Conservation (phyloP, 169 alveolate genomes). For the Cryptosporidium sp. region DNA sequence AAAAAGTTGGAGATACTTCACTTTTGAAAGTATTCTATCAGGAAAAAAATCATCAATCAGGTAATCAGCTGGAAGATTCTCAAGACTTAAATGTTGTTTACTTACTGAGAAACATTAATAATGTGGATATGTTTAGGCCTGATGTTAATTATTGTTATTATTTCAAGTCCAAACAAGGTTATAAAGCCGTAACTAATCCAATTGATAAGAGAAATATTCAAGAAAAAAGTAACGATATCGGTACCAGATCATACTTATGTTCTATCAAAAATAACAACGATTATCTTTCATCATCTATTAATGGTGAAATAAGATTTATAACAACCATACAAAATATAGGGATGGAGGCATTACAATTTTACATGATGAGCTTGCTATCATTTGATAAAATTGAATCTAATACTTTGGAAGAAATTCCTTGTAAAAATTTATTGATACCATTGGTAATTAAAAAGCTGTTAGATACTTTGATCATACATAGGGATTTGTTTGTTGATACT, state of each 20-base stretch:
- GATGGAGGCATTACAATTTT: constrained; percentile 37
- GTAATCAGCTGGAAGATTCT: neutral
- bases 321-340: constrained; percentile 61
- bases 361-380: neutral
- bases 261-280: constrained; percentile 47
- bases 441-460: neutral
- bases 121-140: neutral
- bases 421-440: neutral
- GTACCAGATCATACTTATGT: constrained; percentile 8
- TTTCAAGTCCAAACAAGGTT: neutral
- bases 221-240: neutral
- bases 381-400: neutral
- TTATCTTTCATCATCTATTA: constrained; percentile 24
- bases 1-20: constrained; percentile 14
- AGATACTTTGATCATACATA: constrained; percentile 16
- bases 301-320: constrained; percentile 16
- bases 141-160: constrained; percentile 17
- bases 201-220: neutral
- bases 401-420: neutral
- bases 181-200: neutral
- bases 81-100: neutral
- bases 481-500: constrained; percentile 24
- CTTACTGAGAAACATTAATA: constrained; percentile 24
- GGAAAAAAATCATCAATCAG: neutral
- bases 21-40: neutral